A percentile compares a stretch with the other conserved stretches of the same genome.
phyloP scores from a whole-genome alignment of 805 yeast species.

The Tetrapisispora phaffii region DNA sequence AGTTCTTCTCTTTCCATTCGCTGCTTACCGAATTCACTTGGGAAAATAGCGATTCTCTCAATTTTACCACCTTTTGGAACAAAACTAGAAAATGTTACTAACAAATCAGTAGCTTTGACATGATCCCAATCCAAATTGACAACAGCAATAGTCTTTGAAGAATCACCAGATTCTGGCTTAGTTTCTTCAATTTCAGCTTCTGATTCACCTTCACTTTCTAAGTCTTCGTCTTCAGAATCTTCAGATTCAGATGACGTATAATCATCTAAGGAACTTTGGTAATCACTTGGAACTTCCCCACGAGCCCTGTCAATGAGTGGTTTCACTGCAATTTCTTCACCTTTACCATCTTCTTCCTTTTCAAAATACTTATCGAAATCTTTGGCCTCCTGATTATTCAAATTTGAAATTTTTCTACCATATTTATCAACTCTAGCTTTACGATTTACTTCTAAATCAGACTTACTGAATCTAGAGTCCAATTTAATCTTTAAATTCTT shows the following conservation, averaged over 20 bases:
- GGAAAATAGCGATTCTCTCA: slow-evolving; percentile 59
- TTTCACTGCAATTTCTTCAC: slow-evolving; percentile 9
- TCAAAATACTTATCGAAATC: slow-evolving; percentile 62
- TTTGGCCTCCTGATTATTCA: slow-evolving; percentile 29
- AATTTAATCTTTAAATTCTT: slow-evolving; percentile 64
- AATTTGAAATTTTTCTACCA: slow-evolving; percentile 52
- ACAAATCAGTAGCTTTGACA: slow-evolving; percentile 72
- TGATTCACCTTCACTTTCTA: slow-evolving; percentile 40
- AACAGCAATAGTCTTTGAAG: slow-evolving; percentile 72
- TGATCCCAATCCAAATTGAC: slow-evolving; percentile 98
- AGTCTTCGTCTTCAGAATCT: slow-evolving; percentile 33
- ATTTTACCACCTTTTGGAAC: slow-evolving; percentile 69
- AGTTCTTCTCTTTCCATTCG: slow-evolving; percentile 80
- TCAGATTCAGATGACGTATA: slow-evolving; percentile 39
- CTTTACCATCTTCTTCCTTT: slow-evolving; percentile 28
- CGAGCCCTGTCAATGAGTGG: slow-evolving; percentile 46
- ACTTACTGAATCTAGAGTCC: slow-evolving; percentile 75
- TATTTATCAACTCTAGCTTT: slow-evolving; percentile 68
- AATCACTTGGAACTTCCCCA: slow-evolving; percentile 47
- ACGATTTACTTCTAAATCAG: slow-evolving; percentile 48
- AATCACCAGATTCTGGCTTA: slow-evolving; percentile 80
- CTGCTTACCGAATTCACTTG: slow-evolving; percentile 89
- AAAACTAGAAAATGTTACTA: slow-evolving; percentile 83
- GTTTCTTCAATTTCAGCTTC: slow-evolving; percentile 47
- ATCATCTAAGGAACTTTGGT: slow-evolving; percentile 35